Percentiles rank a stretch among this genome's conserved stretches.
These are phyloP conservation scores for Dioszegia aurantiaca DNA, from an alignment of 768 basidiomycete genomes.

Conservation along the genomic window DNA sequence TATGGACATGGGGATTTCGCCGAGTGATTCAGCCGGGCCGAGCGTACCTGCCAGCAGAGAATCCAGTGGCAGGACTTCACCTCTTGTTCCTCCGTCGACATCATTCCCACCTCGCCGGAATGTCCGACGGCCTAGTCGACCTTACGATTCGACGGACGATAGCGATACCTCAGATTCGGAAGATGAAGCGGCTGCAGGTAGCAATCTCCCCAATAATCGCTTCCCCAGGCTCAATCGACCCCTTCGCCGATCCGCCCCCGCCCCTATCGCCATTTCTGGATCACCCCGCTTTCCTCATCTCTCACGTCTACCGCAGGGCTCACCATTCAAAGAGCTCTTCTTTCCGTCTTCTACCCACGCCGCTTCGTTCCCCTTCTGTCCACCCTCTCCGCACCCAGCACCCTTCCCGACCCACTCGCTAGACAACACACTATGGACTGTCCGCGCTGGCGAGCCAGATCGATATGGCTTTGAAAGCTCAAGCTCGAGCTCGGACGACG, in stretches of 20 bases:
- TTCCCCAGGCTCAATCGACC: slow-evolving; percentile 15
- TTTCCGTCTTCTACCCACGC: slow-evolving; percentile 22
- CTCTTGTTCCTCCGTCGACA: neutral
- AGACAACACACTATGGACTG: slow-evolving; percentile 46
- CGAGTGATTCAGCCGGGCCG: neutral
- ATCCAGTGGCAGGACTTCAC: neutral
- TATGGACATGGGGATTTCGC: neutral
- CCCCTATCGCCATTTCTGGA: slow-evolving; percentile 17
- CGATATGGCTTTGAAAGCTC: slow-evolving; percentile 31
- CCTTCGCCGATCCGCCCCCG: slow-evolving; percentile 26
- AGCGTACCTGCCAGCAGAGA: slow-evolving; percentile 6
- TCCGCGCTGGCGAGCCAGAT: slow-evolving; percentile 24
- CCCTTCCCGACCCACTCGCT: slow-evolving; percentile 47
- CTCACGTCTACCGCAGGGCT: slow-evolving; percentile 13
- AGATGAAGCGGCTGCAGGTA: slow-evolving; percentile 17
- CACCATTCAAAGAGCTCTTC: slow-evolving; percentile 23
- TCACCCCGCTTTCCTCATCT: slow-evolving; percentile 21
- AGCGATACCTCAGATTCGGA: slow-evolving; percentile 40
- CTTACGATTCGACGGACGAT: slow-evolving; percentile 32
- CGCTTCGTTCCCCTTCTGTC: neutral
- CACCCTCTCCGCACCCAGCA: slow-evolving; percentile 27
- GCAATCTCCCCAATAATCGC: neutral
- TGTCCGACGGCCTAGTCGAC: neutral
- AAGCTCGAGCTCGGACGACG: slow-evolving; percentile 40
- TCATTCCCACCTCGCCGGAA: neutral